Evolutionary conservation across 331 rosid genomes (phyloP).

Genomic region (Quercus tomentella): DNA sequence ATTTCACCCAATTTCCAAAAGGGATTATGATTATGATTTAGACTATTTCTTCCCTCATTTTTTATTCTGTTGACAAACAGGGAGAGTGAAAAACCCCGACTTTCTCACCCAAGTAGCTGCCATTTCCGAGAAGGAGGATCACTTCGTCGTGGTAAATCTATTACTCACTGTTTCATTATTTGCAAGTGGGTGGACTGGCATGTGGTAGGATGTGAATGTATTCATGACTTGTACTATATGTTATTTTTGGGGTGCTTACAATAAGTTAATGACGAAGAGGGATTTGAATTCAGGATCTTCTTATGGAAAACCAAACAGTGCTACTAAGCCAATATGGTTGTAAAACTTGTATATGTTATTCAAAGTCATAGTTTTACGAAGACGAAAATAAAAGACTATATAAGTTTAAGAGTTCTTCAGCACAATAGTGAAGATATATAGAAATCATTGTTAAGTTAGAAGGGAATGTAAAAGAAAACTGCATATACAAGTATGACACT

Average conservation of each 20-base stretch:
- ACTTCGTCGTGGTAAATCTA: slow-evolving; percentile 47
- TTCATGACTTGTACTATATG: no score
- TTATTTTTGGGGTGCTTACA: no score
- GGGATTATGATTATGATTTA: background rate
- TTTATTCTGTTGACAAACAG: slow-evolving; percentile 26
- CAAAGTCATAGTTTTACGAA: no score
- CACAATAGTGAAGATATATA: background rate
- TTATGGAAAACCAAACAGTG: background rate
- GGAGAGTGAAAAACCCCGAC: slow-evolving; percentile 55
- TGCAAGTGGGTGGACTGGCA: background rate
- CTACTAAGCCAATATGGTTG: background rate
- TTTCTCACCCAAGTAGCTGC: slow-evolving; percentile 42
- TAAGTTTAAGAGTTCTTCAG: no score
- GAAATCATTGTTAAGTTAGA: background rate
- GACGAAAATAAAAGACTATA: no score
- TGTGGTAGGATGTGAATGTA: no score
- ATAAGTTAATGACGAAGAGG: no score
- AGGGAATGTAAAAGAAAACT: background rate
- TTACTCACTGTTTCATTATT: background rate
- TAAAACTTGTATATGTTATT: background rate
- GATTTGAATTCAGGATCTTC: background rate
- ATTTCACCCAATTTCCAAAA: background rate
- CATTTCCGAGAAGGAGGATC: slow-evolving; percentile 45
- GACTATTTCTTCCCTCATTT: background rate
- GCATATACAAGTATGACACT: background rate